Evolutionary conservation across 768 basidiomycete genomes (phyloP), one percentile per base, ranked within the genome.

Genomic region (Lentinula raphanica): DNA sequence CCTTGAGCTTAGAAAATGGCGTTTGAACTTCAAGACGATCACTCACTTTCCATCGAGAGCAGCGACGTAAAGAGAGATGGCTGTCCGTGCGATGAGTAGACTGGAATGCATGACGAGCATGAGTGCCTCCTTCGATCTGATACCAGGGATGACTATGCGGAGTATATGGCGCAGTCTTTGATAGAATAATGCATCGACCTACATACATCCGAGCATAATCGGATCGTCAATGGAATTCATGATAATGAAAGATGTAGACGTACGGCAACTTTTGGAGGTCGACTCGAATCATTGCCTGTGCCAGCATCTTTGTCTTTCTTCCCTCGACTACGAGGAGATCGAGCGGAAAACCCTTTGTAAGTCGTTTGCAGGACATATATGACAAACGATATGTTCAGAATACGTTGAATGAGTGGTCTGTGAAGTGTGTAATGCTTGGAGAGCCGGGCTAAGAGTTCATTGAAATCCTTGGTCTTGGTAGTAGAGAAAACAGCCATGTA

Each of bases 141-240:
- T 70, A 42, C 87, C 80, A 3, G 95, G 96, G 56, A 98, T 92
- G 21, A 95, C 90, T 49, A 98, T 97, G 19, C 84, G 80, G 36
- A 97, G 76, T 50, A 99, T 87, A 29, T 73, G 72, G 23, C 81
- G 79, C 19, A 99, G 79, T 8, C 93, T 84, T 60, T 85, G 80
- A 66, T 94, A 95, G 74, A 98, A 98, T 19, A 92, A 69, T 1
- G 90, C 90, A 70, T 98, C 96, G n/a, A 96, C 88, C 87, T 94
- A 65, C 13, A 45, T 59, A 44, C 35, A 44, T 40, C 32, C 32
- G 12, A 32, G 32, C 32, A 35, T 35, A 35, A 35, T 13, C 13
- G 9, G 32, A 29, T 44, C 44, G 28, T 46, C 53, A 49, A 39
- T 31, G 45, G 49, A 38, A 49, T 21, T 32, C 31, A 54, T 11